These are phyloP conservation scores for Capsella rubella DNA, from an alignment of 441 rosid genomes.

Conservation along the genomic window DNA sequence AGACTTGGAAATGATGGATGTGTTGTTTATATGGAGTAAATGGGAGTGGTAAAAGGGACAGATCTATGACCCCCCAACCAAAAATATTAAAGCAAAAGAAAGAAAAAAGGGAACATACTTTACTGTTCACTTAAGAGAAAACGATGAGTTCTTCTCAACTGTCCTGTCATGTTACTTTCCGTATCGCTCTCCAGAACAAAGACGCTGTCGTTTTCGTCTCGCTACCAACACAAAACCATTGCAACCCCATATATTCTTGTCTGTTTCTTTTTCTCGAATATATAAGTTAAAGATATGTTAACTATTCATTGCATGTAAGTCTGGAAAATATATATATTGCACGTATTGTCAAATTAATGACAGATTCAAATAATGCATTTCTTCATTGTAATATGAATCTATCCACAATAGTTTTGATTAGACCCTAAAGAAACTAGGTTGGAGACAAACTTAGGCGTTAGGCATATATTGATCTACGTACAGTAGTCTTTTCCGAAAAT, in stretches of 20 bases:
- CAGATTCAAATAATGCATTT: conserved; percentile 26
- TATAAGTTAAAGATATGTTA: not conserved
- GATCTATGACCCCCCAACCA: conserved; percentile 33
- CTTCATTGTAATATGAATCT: conserved; percentile 3
- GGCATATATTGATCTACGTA: not conserved
- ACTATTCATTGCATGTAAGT: conserved; percentile 25
- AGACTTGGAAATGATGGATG: conserved; percentile 27
- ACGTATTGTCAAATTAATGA: conserved; percentile 37
- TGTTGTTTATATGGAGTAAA: conserved; percentile 30
- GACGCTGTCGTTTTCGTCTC: conserved; percentile 33
- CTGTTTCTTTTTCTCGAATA: conserved; percentile 27
- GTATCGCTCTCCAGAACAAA: conserved; percentile 21
- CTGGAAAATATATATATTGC: conserved; percentile 11
- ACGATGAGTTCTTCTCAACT: conserved; percentile 32
- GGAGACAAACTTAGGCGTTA: not conserved
- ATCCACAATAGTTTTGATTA: conserved; percentile 35
- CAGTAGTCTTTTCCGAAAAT: not conserved
- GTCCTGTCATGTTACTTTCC: conserved; percentile 43
- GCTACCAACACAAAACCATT: conserved; percentile 37
- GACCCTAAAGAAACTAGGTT: not conserved
- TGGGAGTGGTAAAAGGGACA: conserved; percentile 41
- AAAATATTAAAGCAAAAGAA: conserved; percentile 29
- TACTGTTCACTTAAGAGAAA: conserved; percentile 32
- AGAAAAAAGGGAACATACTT: conserved; percentile 38
- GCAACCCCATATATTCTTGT: conserved; percentile 22